Evolutionary conservation across 306 rosid genomes (phyloP), one percentile per base, ranked within the genome.

Genomic region (Prunus salicina): DNA sequence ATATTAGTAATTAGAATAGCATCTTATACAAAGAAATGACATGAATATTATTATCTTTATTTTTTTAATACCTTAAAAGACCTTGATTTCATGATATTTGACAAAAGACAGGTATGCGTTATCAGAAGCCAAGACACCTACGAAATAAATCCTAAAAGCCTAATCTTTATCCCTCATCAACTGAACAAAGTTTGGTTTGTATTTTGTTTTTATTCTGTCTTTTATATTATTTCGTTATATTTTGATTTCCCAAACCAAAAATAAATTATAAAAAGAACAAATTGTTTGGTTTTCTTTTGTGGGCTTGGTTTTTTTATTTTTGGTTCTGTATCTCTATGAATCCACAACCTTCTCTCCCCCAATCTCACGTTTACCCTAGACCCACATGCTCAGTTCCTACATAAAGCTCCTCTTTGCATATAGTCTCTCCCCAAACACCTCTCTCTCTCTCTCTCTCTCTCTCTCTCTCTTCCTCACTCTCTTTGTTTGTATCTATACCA

Each of bases 291-390:
- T 20, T 45, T 67, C 32, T 16, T 43, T 50, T 49, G 75, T 20
- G 66, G 51, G 72, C 27, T 5, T 63, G 28, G 41, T 34, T 14
- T 19, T 19, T 61, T 67, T 16, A 46, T 0, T 13, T 60, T 20
- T 74, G 64, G 71, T 70, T 67, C 66, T 50, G 67, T 62, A n/a
- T n/a, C 30, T n/a, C 12, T 7, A 45, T 15, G 19, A 63, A 46
- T 55, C 72, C 79, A 22, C 67, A 79, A 28, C 81, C 72, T 45
- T 52, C 62, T 64, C 76, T 13, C 67, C 51, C 74, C 10, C 71
- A 34, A 12, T 69, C 41, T 68, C 55, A 41, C 72, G 72, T 51
- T 73, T 84, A 83, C 91, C 96, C 93, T 84, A 87, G 74, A 85
- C 50, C 56, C 91, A 70, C 58, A 77, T 55, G 75, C 74, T 76